Conservation (phyloP, 2,329 filamentous ascomycete genomes). For the Trichoderma oligosporum region DNA sequence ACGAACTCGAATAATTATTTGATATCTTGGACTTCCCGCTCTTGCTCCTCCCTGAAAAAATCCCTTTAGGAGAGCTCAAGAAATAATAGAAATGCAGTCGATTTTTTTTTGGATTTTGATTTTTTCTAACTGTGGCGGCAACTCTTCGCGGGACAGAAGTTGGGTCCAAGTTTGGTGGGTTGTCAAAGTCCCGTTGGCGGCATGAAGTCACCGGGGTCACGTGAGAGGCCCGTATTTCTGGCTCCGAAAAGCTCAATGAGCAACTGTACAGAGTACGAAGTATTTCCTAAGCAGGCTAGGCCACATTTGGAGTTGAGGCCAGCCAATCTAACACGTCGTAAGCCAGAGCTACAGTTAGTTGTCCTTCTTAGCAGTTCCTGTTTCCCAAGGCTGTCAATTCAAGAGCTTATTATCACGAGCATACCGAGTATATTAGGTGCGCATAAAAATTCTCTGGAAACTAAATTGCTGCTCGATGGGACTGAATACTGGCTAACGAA, state of each 20-base stretch:
- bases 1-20: neutral
- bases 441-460: neutral
- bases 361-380: slow-evolving; percentile 21
- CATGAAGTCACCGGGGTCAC: slow-evolving; percentile 29
- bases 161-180: slow-evolving; percentile 22
- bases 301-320: neutral
- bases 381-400: neutral
- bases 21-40: neutral
- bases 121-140: neutral
- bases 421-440: neutral
- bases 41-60: neutral
- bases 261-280: neutral
- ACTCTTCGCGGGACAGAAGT: slow-evolving; percentile 17
- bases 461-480: neutral
- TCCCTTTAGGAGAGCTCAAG: neutral
- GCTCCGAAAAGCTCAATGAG: neutral
- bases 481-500: neutral
- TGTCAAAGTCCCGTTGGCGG: slow-evolving; percentile 22
- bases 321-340: slow-evolving; percentile 14
- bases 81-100: neutral
- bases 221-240: slow-evolving; percentile 19
- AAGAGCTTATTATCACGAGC: slow-evolving; percentile 1
- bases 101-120: no score
- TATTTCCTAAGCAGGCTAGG: neutral
- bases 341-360: slow-evolving; percentile 24